These are phyloP conservation scores for Senna siamea DNA, from an alignment of 306 rosid species.

Conservation along the genomic window DNA sequence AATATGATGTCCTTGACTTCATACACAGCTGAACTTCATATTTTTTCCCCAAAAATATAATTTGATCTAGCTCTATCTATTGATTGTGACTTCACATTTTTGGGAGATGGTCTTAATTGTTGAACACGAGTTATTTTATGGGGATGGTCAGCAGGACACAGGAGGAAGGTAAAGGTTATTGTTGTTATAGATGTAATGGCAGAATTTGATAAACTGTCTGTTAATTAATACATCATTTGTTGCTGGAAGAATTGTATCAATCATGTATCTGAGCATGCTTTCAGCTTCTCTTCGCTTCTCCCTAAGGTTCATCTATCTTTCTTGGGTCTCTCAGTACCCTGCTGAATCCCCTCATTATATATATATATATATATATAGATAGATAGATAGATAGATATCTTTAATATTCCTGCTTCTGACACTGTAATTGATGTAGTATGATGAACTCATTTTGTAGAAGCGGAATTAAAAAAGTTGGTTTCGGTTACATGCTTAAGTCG, in stretches of 20 bases:
- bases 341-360: neutral
- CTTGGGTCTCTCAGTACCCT: neutral
- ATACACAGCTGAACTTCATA: neutral
- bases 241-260: neutral
- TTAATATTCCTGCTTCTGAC: neutral
- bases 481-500: neutral
- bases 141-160: neutral
- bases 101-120: neutral
- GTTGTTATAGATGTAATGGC: neutral
- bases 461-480: neutral
- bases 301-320: neutral
- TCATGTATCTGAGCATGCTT: neutral
- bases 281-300: neutral
- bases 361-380: too few relatives aligned
- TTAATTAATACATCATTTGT: neutral
- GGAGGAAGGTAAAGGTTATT: neutral
- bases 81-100: neutral
- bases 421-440: neutral
- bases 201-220: neutral
- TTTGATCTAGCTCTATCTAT: neutral
- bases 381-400: too few relatives aligned
- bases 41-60: neutral
- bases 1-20: neutral
- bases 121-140: neutral
- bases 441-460: neutral